Base-by-base conservation (phyloP, 1,284 basidiomycete genomes). In the Serendipita sp. region DNA sequence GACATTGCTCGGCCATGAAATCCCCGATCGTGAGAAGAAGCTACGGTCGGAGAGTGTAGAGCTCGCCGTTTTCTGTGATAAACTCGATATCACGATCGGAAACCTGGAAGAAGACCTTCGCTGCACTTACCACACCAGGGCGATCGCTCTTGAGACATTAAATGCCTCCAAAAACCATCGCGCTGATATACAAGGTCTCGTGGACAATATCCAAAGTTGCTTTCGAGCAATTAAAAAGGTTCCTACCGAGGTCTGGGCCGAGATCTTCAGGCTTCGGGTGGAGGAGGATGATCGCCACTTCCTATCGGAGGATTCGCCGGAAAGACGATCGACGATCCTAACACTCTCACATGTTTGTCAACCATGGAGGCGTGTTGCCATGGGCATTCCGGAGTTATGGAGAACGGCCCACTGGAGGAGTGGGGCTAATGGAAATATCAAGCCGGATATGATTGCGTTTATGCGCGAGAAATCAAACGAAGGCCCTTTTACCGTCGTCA, bases 201-300 rank as follows among this genome's bases (percentile, higher is more conserved):
- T 49, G 8, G 45, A 49, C n/a, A 49, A 49, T n/a, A 49, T 49
- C n/a, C 45, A n/a, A 49, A 49, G 45, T n/a, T 49, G 45, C n/a
- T 49, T 49, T n/a, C 1, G 45, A 2, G 17, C 45, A n/a, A 49
- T 49, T n/a, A 49, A 49, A 3, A 49, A 49, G 45, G 2, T 49
- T 6, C 45, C 45, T 22, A 22, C 45, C n/a, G 45, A 49, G 45
- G 45, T 49, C 5, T 49, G 45, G 45, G 45, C 45, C n/a, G 45
- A 49, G n/a, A 29, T 49, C 29, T 49, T 49, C 29, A 17, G 45
- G 1, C 45, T 49, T 8, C 5, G 45, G 8, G 45, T 49, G 2
- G 45, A 49, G 3, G 45, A 49, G 8, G 45, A 49, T 0, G n/a
- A 49, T n/a, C 45, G 29, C n/a, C 29, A 22, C 0, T 49, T 49